phyloP scores from a whole-genome alignment of 2,329 filamentous ascomycete genomes.

The Aspergillus spinulosporus region DNA sequence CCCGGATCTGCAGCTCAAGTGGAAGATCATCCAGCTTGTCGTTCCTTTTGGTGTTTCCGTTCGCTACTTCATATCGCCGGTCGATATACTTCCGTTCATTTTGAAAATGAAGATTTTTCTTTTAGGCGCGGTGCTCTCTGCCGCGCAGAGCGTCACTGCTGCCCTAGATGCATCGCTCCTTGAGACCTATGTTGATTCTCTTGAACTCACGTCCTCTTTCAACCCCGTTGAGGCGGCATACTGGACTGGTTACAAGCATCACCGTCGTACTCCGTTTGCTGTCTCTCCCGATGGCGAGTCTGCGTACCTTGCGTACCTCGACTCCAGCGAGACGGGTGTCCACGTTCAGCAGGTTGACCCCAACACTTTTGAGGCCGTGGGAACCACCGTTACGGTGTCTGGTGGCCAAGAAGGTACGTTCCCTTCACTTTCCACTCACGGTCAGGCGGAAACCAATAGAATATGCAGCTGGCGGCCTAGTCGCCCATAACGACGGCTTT shows the following conservation, averaged over 20 bases:
- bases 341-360: constrained; percentile 60
- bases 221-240: constrained; percentile 61
- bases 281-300: constrained; percentile 60
- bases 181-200: constrained; percentile 43
- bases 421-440: not conserved
- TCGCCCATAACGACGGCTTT: constrained; percentile 64
- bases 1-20: not conserved
- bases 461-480: constrained; percentile 55
- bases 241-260: constrained; percentile 63
- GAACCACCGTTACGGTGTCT: constrained; percentile 53
- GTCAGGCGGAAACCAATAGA: not conserved
- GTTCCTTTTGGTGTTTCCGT: not conserved
- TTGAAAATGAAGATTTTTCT: constrained; percentile 24
- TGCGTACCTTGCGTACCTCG: constrained; percentile 62
- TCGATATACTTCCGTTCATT: constrained; percentile 6
- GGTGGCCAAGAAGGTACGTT: constrained; percentile 53
- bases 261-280: constrained; percentile 63
- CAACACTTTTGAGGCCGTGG: constrained; percentile 55
- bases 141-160: constrained; percentile 26
- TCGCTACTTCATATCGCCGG: constrained; percentile 3
- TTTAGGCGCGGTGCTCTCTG: constrained; percentile 29
- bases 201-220: constrained; percentile 54
- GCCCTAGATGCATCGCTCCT: constrained; percentile 30
- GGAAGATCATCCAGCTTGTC: not conserved
- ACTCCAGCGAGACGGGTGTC: constrained; percentile 56